Base-by-base conservation (phyloP, 495 filamentous ascomycete species). In the Talaromyces nanjingensis region DNA sequence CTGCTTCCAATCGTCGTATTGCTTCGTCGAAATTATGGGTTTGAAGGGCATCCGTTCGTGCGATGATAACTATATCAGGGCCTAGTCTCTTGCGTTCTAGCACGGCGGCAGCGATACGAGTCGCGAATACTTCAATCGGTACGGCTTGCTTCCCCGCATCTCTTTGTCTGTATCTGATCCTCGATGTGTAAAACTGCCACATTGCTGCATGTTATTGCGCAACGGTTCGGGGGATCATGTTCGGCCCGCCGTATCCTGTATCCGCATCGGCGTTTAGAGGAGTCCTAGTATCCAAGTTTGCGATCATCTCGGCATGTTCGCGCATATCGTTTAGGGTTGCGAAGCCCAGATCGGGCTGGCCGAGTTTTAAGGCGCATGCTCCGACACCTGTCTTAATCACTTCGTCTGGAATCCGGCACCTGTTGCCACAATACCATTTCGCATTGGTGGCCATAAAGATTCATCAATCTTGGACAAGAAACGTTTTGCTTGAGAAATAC, bases 221-320 rank as follows among this genome's bases (percentile, higher is more conserved):
- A 18, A 87, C 82, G 1, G 87, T 86, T 42, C 83, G 79, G 16
- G 83, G 77, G 24, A 90, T 82, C 81, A 87, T 88, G 61, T 89
- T 77, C 5, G 84, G 83, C 0, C 83, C 86, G 63, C 86, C 86
- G 69, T 84, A 88, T 42, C 86, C 86, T 27, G 85, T 87, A 72
- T 91, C 88, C 31, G 85, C 87, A 68, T 91, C 88, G 61, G 87
- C 86, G 67, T 91, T 89, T 5, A 91, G 71, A 2, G 87, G 86
- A 20, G 78, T 76, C 34, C 57, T 63, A 0, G 74, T 74, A 11
- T 70, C 73, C 29, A 80, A 71, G 56, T 78, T 78, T 2, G 73
- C 70, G 47, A 80, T 67, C 73, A 75, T 80, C 54, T 77, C 75
- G 24, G 76, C 77, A 59, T 78, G 77, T 67, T 71, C 69, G 18